Base-by-base conservation (phyloP, 257 asterid genomes). In the Gynochthodes officinalis region DNA sequence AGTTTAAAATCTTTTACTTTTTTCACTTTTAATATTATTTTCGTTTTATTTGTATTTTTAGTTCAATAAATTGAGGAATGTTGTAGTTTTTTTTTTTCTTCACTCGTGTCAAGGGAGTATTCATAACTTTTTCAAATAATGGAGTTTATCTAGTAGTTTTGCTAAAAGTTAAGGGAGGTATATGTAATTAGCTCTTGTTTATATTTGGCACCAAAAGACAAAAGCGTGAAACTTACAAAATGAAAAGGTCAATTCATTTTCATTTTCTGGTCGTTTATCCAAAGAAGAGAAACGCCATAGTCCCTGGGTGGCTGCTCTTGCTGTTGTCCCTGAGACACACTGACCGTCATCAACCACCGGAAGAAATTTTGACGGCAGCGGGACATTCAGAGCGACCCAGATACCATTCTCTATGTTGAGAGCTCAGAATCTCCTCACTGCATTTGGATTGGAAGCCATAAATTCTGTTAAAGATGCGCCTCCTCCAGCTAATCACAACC, bases 391-490 rank as follows among this genome's bases (percentile, higher is more conserved):
- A 53, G 60, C n/a, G 30, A 32, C 44, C 69, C 40, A 54, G 18
- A 23, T 54, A 16, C 7, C 68, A 4, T 7, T n/a, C 78, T 52
- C 33, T 0, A 75, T 58, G 79, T 35, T 75, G 74, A 39, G 37
- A 18, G 64, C 58, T 68, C 75, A 69, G 27, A 68, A 35, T 60
- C 27, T 68, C 11, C 64, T 65, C 30, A 64, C 70, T 15, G 32
- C 75, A 21, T 59, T 73, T 35, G 55, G 84, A 68, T 68, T 67
- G 46, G 81, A 80, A 64, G 67, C 79, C 67, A 35, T 74, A 74
- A 67, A 63, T 55, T 52, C 79, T 18, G 76, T 73, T 42, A 80
- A 82, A 77, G 88, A 86, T 52, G 79, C 79, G 11, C 80, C 82
- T 2, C 78, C 89, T 61, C 82, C 89, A 37, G 75, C 65, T 49